phyloP scores from a whole-genome alignment of 1,284 basidiomycete genomes.

The Austroboletus niveus region DNA sequence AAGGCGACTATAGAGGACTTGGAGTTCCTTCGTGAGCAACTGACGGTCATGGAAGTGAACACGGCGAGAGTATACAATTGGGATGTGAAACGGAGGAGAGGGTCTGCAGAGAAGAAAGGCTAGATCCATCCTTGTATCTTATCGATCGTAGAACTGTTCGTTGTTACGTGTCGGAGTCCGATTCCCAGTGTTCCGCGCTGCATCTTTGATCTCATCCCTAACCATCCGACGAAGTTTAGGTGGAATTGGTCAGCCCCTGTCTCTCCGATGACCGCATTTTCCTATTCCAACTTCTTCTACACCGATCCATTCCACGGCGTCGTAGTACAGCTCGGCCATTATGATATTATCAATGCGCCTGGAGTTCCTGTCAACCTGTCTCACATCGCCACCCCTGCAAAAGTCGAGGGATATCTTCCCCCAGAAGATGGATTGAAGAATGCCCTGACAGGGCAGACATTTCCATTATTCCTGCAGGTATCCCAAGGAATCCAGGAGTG shows the following conservation, averaged over 20 bases:
- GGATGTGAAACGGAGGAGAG: constrained; percentile 85
- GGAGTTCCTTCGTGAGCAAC: constrained; percentile 92
- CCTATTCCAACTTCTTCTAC: background rate
- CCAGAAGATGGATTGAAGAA: constrained; percentile 81
- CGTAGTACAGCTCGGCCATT: constrained; percentile 69
- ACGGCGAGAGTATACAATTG: constrained; percentile 96
- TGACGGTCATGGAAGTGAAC: constrained; percentile 98
- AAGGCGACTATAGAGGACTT: constrained; percentile 81
- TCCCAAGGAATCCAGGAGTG: constrained; percentile 94
- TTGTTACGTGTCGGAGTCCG: background rate
- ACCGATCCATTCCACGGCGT: background rate
- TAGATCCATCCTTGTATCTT: constrained; percentile 3
- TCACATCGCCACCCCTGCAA: constrained; percentile 81
- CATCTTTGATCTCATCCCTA: background rate
- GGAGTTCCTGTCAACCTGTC: constrained; percentile 95
- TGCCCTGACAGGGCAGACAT: constrained; percentile 85
- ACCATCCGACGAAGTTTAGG: constrained; percentile 39
- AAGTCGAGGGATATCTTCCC: constrained; percentile 74
- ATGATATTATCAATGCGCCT: constrained; percentile 96
- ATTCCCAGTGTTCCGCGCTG: too few relatives aligned
- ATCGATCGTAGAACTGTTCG: too few relatives aligned
- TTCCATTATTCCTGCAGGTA: constrained; percentile 96
- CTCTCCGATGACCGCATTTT: constrained; percentile 64
- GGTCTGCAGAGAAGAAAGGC: constrained; percentile 29
- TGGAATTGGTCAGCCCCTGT: constrained; percentile 91